Conservation (phyloP, 805 yeast species). For the Zygotorulaspora chibaensis region DNA sequence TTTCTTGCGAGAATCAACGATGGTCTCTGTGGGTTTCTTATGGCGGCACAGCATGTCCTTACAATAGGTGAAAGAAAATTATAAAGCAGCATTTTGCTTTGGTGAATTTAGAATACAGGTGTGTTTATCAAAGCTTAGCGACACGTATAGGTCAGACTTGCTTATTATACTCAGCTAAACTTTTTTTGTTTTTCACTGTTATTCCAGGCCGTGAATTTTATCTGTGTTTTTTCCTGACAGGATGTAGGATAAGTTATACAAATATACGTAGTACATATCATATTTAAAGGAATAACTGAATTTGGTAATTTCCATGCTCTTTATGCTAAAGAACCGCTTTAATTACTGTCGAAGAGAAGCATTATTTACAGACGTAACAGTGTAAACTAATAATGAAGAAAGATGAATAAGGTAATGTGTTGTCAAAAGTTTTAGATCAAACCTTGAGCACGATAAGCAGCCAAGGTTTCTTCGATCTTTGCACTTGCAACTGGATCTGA, state of each 20-base stretch:
- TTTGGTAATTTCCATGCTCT: too few relatives aligned
- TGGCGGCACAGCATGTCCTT: not conserved
- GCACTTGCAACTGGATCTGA: slow-evolving; percentile 60
- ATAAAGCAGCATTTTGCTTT: not conserved
- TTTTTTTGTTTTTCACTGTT: too few relatives aligned
- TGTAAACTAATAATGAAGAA: slow-evolving; percentile 7
- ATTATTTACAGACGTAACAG: slow-evolving; percentile 14
- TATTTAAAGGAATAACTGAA: too few relatives aligned
- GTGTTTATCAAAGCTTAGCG: too few relatives aligned
- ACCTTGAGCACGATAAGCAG: slow-evolving; percentile 35
- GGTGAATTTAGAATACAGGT: too few relatives aligned
- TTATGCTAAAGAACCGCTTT: slow-evolving; percentile 2
- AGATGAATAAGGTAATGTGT: not conserved
- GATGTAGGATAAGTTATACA: too few relatives aligned
- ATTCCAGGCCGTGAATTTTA: too few relatives aligned
- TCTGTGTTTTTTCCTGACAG: too few relatives aligned
- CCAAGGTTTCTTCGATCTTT: slow-evolving; percentile 59
- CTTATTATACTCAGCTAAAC: too few relatives aligned
- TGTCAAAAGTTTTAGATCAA: slow-evolving; percentile 17
- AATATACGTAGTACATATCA: too few relatives aligned
- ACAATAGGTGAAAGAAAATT: not conserved
- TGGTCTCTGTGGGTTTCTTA: slow-evolving; percentile 3
- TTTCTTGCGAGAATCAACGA: slow-evolving; percentile 31
- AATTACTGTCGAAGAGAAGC: slow-evolving; percentile 13
- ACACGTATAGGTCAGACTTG: too few relatives aligned